A percentile compares a stretch with the other conserved stretches of the same genome.
phyloP scores from a whole-genome alignment of 495 filamentous ascomycete genomes.

The Tuber umbilicatum region DNA sequence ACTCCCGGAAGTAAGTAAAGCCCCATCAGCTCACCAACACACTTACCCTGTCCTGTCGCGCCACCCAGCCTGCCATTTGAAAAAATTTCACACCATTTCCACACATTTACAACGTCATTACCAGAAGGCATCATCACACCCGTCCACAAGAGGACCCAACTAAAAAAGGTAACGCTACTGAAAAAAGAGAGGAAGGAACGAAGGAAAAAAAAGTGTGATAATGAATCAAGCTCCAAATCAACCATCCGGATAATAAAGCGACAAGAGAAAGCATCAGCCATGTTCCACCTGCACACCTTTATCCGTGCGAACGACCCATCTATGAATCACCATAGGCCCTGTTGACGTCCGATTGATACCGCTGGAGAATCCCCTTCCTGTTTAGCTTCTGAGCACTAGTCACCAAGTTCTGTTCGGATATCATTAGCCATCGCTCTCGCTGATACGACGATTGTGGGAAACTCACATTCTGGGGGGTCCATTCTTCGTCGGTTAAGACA shows the following conservation, averaged over 20 bases:
- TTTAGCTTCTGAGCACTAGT: conserved; percentile 76
- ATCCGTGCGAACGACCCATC: background rate
- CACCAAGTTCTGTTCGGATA: conserved; percentile 52
- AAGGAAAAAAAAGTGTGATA: background rate
- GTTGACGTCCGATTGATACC: conserved; percentile 60
- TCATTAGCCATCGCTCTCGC: conserved; percentile 4
- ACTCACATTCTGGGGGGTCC: conserved; percentile 93
- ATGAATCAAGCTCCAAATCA: background rate
- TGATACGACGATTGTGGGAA: conserved; percentile 3
- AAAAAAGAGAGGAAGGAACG: background rate
- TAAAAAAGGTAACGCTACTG: background rate
- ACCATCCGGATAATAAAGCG: background rate
- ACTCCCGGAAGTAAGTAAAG: background rate
- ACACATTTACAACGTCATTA: background rate
- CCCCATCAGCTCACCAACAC: background rate
- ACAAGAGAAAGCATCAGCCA: background rate
- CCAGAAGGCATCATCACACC: background rate
- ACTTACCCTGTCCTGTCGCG: background rate
- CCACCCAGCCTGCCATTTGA: background rate
- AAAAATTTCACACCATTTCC: background rate
- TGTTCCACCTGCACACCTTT: background rate
- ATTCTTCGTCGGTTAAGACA: conserved; percentile 90
- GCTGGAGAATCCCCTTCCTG: conserved; percentile 59
- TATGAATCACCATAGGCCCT: conserved; percentile 49
- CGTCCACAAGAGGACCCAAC: background rate